Evolutionary conservation across 176 grass and related monocot genomes (phyloP), one percentile per base, ranked within the genome.

Genomic region (Oryza brachyantha): DNA sequence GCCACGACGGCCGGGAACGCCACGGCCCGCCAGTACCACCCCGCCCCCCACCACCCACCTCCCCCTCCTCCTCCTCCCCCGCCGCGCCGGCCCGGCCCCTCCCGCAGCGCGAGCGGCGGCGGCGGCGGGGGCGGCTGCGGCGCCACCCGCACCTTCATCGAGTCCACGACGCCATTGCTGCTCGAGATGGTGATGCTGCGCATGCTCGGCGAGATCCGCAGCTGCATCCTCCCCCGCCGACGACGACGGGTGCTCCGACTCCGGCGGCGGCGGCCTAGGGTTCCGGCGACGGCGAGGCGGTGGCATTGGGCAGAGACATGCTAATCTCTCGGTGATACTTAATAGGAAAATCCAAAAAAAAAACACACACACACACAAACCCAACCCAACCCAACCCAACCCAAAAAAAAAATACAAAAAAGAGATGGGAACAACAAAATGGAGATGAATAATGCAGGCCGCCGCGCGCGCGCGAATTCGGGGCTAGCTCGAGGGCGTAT

Each of bases 131-230:
- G 88, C 80, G 79, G 92, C 73, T 82, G 83, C 64, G 92, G 88
- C 81, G 84, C 93, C 79, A 97, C 93, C 66, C 93, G 87, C 79
- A 97, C 90, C 90, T 97, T 97, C 93, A 97, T 97, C 79, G 90
- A 97, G 63, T 93, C 93, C 43, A 90, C 87, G 85, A 90, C 34
- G 84, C 93, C 93, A 97, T 97, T 97, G 93, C 90, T 91, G 85
- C 90, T 91, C 68, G 93, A 93, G 89, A 97, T 97, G 83, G 93
- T 97, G 90, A 97, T 93, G 90, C 93, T 93, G 87, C 93, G 91
- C 93, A 97, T 97, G 93, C 93, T 97, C 85, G 93, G 93, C 79
- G 93, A 97, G 93, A 97, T 97, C 93, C 93, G 79, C 90, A 97
- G 93, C 90, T 93, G 93, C 93, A 97, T 97, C 90, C 87, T 96